Evolutionary conservation across 1,284 basidiomycete species (phyloP).

Genomic region (Leccinum griseonigrum): DNA sequence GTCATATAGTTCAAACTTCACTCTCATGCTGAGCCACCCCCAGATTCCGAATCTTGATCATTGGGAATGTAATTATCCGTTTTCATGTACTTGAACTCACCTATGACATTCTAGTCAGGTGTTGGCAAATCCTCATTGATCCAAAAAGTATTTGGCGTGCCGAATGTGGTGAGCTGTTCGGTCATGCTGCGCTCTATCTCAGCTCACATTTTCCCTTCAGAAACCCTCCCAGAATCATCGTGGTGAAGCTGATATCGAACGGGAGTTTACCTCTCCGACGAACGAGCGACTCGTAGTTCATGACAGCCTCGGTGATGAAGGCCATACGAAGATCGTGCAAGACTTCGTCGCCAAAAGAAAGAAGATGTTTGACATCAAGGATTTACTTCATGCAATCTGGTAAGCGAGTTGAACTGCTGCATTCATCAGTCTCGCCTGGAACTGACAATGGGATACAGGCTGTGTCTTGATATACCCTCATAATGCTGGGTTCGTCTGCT

Average conservation of each 20-base stretch:
- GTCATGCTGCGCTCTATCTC: not conserved
- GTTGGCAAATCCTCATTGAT: constrained; percentile 20
- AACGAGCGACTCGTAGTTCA: constrained; percentile 19
- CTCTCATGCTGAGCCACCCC: not conserved
- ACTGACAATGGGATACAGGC: no score
- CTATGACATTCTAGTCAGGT: constrained; percentile 7
- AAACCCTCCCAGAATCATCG: not conserved
- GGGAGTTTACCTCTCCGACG: constrained; percentile 8
- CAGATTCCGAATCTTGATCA: constrained; percentile 20
- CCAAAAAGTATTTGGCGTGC: constrained; percentile 13
- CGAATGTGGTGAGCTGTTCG: constrained; percentile 8
- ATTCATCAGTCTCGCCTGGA: not conserved
- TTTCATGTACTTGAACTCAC: not conserved
- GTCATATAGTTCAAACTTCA: not conserved
- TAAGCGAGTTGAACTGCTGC: not conserved
- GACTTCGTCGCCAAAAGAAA: constrained; percentile 7
- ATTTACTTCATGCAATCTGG: constrained; percentile 20
- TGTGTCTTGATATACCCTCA: no score
- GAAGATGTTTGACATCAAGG: not conserved
- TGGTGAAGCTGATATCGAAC: constrained; percentile 9
- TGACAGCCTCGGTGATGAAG: constrained; percentile 18
- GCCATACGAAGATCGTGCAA: constrained; percentile 5
- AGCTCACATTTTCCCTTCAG: constrained; percentile 2
- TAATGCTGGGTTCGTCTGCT: constrained; percentile 12
- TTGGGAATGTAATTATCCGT: constrained; percentile 12